A percentile compares a stretch with the other conserved stretches of the same genome.
Evolutionary conservation across 306 rosid species (phyloP).

Genomic region (Quillaja saponaria): DNA sequence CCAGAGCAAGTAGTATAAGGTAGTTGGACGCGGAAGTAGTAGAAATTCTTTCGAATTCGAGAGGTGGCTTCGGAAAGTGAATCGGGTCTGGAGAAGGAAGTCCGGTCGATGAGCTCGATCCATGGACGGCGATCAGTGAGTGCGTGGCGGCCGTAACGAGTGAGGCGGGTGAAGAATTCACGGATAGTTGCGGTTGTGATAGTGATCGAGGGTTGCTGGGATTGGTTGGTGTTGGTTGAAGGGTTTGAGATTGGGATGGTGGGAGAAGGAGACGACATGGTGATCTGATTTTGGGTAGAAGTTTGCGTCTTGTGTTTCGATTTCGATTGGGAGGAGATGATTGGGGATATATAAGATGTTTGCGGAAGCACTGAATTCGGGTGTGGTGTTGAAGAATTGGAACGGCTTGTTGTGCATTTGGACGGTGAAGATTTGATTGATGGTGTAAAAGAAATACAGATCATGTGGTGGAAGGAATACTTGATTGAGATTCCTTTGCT

Average conservation of each 20-base stretch:
- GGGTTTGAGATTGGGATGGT: not conserved
- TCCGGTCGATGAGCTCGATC: conserved; percentile 43
- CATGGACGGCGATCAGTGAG: conserved; percentile 44
- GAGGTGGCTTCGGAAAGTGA: conserved; percentile 45
- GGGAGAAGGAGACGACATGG: not conserved
- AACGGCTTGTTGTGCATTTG: not conserved
- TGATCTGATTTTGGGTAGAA: not conserved
- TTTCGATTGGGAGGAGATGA: too few species aligned
- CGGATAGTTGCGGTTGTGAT: conserved; percentile 1
- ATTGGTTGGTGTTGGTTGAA: conserved; percentile 5
- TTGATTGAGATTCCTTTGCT: not conserved
- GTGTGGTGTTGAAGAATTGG: not conserved
- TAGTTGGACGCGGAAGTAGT: conserved; percentile 51
- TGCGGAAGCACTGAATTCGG: not conserved
- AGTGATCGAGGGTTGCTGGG: conserved; percentile 27
- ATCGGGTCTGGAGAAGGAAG: conserved; percentile 38
- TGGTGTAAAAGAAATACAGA: not conserved
- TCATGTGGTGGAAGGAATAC: not conserved
- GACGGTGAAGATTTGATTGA: not conserved
- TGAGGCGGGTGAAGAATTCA: conserved; percentile 37
- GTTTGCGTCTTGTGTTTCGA: too few species aligned
- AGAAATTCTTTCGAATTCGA: conserved; percentile 41
- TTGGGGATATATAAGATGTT: too few species aligned
- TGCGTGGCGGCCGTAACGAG: conserved; percentile 23
- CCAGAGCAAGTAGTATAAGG: conserved; percentile 31